Base-by-base conservation (phyloP, 352 stramenopile species). In the Aphanomyces cochlioides region DNA sequence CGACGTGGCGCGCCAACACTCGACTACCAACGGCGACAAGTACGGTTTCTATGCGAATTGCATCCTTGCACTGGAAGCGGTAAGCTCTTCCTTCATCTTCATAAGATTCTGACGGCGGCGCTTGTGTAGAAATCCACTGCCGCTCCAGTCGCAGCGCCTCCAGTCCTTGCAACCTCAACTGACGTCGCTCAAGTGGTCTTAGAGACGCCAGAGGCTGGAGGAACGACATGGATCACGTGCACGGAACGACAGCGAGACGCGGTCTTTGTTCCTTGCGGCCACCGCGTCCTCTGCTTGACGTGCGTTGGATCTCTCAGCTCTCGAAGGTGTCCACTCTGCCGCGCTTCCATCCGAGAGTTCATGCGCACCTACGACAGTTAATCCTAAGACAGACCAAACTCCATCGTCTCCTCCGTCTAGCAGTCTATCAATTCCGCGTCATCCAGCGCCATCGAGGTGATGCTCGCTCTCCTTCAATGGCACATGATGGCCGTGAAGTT, bases 341-440 rank as follows among this genome's bases (percentile, higher is more conserved):
- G 21, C 15, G 50, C 15, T 21, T 67, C 77, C 37, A 83, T 95
- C 56, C 84, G 85, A n/a, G 83, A 95, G 53, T 75, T 92, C 50
- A 84, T 95, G 73, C 85, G 83, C 47, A 72, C 93, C 28, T 95
- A 82, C 67, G 82, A 83, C 47, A 82, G 89, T 10, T 94, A 72
- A 79, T 37, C 28, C 28, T 28, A 28, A 28, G 28, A 28, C 28
- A 28, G 28, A 28, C 28, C 28, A 28, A 28, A 28, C 28, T 28
- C 28, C 28, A 28, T 28, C 28, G 28, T 28, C 28, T 28, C 28
- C 28, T 28, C 2, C 28, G 28, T 28, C 28, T 28, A 28, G 28
- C 28, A 28, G 0, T 28, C 28, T 28, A 28, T 28, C 28, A 28
- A 0, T 28, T 28, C 28, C 28, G 28, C 28, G 28, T 28, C 28